Evolutionary conservation across 768 basidiomycete genomes (phyloP).

Genomic region (Boletus rubescentipes): DNA sequence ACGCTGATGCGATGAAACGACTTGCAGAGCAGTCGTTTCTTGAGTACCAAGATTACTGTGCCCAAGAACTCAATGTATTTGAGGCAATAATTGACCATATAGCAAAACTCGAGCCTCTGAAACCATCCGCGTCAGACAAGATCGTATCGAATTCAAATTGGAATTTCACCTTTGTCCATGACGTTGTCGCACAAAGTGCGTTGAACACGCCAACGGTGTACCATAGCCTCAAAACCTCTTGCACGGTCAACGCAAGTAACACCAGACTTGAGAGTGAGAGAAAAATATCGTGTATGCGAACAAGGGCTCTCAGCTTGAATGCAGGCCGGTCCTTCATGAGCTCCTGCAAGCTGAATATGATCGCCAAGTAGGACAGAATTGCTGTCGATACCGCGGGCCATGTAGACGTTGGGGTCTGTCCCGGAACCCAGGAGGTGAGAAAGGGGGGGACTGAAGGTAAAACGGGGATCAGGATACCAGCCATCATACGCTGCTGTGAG

Average conservation of each 20-base stretch:
- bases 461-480: neutral
- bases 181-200: constrained; percentile 66
- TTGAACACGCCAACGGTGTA: constrained; percentile 70
- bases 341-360: constrained; percentile 79
- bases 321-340: too few species aligned
- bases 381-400: constrained; percentile 66
- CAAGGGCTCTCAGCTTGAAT: constrained; percentile 72
- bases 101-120: constrained; percentile 88
- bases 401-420: too few species aligned
- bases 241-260: constrained; percentile 75
- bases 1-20: constrained; percentile 5
- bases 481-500: neutral
- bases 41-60: constrained; percentile 94
- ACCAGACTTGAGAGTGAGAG: constrained; percentile 80
- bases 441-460: constrained; percentile 47
- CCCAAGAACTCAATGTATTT: constrained; percentile 94
- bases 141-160: neutral
- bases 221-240: too few species aligned
- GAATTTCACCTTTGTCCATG: constrained; percentile 80
- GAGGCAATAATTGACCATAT: constrained; percentile 97
- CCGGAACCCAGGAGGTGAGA: constrained; percentile 65
- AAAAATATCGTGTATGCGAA: constrained; percentile 84
- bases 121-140: constrained; percentile 2
- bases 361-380: constrained; percentile 74
- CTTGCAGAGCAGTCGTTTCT: constrained; percentile 94